Evolutionary conservation across 345 rosid species (phyloP).

Genomic region (Anastatica hierochuntica): DNA sequence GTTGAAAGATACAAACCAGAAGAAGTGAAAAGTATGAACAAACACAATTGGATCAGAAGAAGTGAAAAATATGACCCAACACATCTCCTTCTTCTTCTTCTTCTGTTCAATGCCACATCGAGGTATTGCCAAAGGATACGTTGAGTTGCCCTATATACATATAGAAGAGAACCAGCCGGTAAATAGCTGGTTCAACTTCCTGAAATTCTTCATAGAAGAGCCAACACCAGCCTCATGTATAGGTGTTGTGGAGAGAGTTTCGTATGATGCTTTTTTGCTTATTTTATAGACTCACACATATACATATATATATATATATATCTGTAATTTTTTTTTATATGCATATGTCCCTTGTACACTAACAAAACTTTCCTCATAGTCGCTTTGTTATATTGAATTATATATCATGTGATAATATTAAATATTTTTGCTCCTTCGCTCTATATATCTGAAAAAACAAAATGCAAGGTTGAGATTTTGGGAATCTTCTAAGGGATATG

Average conservation of each 20-base stretch:
- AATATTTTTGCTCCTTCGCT: neutral
- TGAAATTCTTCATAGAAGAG: constrained; percentile 14
- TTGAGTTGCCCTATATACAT: constrained; percentile 20
- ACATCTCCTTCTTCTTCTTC: constrained; percentile 11
- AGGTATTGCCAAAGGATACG: constrained; percentile 24
- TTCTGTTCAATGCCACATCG: constrained; percentile 5
- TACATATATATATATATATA: too few relatives aligned
- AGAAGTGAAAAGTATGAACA: constrained; percentile 7
- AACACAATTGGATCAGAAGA: constrained; percentile 10
- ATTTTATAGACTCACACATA: constrained; percentile 15
- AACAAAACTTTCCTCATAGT: neutral
- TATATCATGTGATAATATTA: neutral
- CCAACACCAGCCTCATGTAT: constrained; percentile 19
- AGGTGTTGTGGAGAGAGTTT: constrained; percentile 21
- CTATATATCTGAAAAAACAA: neutral
- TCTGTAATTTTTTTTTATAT: neutral
- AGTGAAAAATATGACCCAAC: too few relatives aligned
- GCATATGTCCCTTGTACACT: neutral
- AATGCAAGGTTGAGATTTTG: neutral
- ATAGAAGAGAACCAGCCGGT: neutral
- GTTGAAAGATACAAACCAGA: neutral
- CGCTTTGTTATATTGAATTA: neutral
- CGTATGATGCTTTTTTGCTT: neutral
- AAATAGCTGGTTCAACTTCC: neutral
- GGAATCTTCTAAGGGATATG: constrained; percentile 26